Evolutionary conservation across 2,329 filamentous ascomycete genomes (phyloP).

Genomic region (Diaporthe eres): DNA sequence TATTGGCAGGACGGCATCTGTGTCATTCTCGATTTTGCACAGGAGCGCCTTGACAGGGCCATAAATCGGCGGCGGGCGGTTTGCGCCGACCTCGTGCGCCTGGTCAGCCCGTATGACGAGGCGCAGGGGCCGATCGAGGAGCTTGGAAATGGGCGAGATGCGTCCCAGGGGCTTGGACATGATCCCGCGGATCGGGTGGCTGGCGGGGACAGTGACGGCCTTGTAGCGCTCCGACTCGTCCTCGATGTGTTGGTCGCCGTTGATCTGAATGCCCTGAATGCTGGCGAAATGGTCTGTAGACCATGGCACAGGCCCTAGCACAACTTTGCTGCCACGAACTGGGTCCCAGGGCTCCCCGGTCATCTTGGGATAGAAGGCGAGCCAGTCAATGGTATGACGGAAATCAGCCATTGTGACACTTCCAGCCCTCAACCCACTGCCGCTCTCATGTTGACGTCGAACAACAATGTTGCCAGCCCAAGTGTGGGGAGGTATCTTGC

Average conservation of each 20-base stretch:
- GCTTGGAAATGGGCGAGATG: constrained; percentile 1
- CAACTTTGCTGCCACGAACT: no score
- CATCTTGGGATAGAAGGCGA: background rate
- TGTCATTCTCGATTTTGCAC: no score
- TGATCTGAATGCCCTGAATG: background rate
- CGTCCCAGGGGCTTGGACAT: accelerated
- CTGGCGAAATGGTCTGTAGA: background rate
- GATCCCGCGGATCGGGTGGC: background rate
- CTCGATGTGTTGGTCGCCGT: background rate
- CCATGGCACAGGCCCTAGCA: no score
- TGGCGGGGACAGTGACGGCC: background rate
- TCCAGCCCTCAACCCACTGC: no score
- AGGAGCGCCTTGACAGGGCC: no score
- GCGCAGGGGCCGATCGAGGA: background rate
- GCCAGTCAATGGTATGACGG: background rate
- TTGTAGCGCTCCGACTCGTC: background rate
- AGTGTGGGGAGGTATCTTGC: background rate
- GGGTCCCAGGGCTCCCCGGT: background rate
- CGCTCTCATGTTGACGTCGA: no score
- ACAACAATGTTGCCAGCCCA: background rate
- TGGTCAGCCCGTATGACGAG: no score
- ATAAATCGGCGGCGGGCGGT: no score
- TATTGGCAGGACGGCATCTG: no score
- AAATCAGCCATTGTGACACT: background rate
- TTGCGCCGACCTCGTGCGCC: no score